A percentile compares a stretch with the other conserved stretches of the same genome.
Conservation (phyloP, 1,284 basidiomycete species). For the Apiotrichum montevideense region DNA sequence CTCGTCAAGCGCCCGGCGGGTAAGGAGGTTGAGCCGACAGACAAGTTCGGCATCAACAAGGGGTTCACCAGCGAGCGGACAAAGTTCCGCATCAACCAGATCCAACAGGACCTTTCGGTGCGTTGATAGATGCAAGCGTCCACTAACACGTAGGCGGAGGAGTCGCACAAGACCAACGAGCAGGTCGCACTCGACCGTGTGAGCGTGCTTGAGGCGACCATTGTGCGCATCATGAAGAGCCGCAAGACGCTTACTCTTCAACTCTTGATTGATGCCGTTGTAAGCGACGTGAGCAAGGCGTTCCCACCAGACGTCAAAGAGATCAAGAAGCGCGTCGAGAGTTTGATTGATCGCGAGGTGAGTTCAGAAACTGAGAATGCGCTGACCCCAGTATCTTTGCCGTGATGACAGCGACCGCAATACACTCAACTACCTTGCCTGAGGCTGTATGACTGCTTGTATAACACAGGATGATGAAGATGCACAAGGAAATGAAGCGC, state of each 20-base stretch:
- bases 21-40: slow-evolving; percentile 69
- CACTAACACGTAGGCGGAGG: slow-evolving; percentile 54
- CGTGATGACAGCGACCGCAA: slow-evolving; percentile 61
- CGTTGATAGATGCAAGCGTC: too few relatives aligned
- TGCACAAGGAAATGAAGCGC: too few relatives aligned
- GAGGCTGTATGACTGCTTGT: neutral
- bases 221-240: slow-evolving; percentile 91
- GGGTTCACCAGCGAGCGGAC: slow-evolving; percentile 72
- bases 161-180: slow-evolving; percentile 72
- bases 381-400: slow-evolving; percentile 52
- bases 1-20: slow-evolving; percentile 73
- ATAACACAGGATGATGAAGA: too few relatives aligned
- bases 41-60: slow-evolving; percentile 75
- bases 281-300: slow-evolving; percentile 59
- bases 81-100: slow-evolving; percentile 90
- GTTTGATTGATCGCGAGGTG: slow-evolving; percentile 69
- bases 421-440: slow-evolving; percentile 72
- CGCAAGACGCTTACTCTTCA: slow-evolving; percentile 74
- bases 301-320: slow-evolving; percentile 53
- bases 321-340: slow-evolving; percentile 78
- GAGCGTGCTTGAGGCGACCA: slow-evolving; percentile 81
- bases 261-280: slow-evolving; percentile 56
- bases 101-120: slow-evolving; percentile 79
- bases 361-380: slow-evolving; percentile 55
- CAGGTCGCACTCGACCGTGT: slow-evolving; percentile 82